Base-by-base conservation (phyloP, 352 stramenopile species). In the Phytopythium helicoides region DNA sequence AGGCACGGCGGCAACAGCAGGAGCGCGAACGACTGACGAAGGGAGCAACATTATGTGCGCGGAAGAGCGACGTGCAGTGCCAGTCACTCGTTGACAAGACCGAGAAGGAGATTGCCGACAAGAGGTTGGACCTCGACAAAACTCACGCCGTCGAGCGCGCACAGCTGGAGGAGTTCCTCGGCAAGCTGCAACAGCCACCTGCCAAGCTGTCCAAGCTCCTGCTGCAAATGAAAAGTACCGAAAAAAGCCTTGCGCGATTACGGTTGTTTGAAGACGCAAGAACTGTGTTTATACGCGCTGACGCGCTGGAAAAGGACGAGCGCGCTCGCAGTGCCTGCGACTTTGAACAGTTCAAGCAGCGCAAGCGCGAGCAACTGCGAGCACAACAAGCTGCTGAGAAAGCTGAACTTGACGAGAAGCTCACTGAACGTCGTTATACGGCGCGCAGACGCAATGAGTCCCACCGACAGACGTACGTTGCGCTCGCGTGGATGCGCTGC, bases 191-290 rank as follows among this genome's bases (percentile, higher is more conserved):
- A 4, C 71, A 85, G 54, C 76, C 81, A 2, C 74, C 73, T 34
- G 66, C 76, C 47, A 92, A 92, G 60, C 85, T 85, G 42, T 88
- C 81, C 14, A 86, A 64, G n/a, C 31, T 86, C 15, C 44, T 92
- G 16, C 66, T 92, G 12, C 78, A 92, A 39, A 58, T 89, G 7
- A 86, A 88, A 40, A 76, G 84, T 42, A 88, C 81, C 9, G 78
- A 92, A 51, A 79, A 77, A 46, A 89, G 75, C 42, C 41, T 92
- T 47, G 60, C 81, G 1, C 64, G 62, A 1, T 52, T 92, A 8
- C 68, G 71, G 23, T 62, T 89, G 25, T 92, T 88, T 47, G 81
- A 92, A 52, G 78, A 92, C 38, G 81, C 81, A 14, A 83, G 83
- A 46, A 92, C 76, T 35, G 81, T 92, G 8, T 92, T 76, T 46